Evolutionary conservation across 768 basidiomycete species (phyloP), one percentile per base, ranked within the genome.

Genomic region (Lepiota brunneoincarnata): DNA sequence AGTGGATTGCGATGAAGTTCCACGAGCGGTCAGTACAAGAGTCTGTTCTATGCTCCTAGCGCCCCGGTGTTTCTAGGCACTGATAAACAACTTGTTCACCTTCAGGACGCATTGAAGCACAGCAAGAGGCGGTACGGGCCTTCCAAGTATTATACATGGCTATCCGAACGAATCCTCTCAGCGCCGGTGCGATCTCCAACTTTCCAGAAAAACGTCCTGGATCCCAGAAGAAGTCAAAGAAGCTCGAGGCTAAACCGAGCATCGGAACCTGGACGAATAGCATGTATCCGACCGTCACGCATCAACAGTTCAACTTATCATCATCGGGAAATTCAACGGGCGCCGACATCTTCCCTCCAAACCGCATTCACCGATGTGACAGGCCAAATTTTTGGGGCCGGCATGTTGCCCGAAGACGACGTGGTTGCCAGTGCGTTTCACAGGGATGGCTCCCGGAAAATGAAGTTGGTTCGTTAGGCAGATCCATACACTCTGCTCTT

Each of bases 1-100:
- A 50, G 40, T 50, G 37, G 38, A 50, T 50, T 26, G 49, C 49
- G 11, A 40, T 50, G 38, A 50, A 50, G 24, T 50, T 41, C 49
- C 49, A 50, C 18, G 49, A 50, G 31, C 49, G 49, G 12, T 50
- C 49, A 17, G n/a, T 50, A 50, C 37, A 37, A 28, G 31, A 39
- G 49, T 41, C 18, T n/a, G 49, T 50, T 40, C 10, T 17, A 3
- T 49, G 18, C 11, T 38, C 18, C 31, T 31, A 1, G 7, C 11
- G 11, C 7, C 3, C 11, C 7, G 31, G 9, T 28, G 9, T 24
- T 12, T 28, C 2, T 17, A 18, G n/a, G 2, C 18, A 28, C 40
- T 20, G 24, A 20, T 24, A 17, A 14, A 24, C 17, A 6, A 18
- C 40, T 17, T 18, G 4, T 11, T 11, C 2, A 12, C 7, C 6